A percentile compares a stretch with the other conserved stretches of the same genome.
phyloP scores from a whole-genome alignment of 1,284 basidiomycete genomes.

The Cystobasidium pallidum region DNA sequence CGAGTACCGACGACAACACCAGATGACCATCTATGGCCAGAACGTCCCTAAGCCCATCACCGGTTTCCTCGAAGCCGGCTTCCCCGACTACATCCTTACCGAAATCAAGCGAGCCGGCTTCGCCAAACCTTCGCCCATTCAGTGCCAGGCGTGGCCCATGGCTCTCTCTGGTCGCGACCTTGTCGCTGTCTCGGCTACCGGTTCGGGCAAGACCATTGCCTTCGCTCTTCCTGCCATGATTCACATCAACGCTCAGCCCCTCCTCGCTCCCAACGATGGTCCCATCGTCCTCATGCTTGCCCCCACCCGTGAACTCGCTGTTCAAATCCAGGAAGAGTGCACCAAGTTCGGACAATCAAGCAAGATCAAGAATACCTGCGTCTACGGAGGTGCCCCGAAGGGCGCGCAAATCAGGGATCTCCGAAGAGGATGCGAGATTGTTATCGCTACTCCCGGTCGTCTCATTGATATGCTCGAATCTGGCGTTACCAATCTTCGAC shows the following conservation, averaged over 20 bases:
- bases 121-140: slow-evolving; percentile 84
- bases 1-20: slow-evolving; percentile 79
- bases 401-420: slow-evolving; percentile 97
- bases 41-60: slow-evolving; percentile 86
- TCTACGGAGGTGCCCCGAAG: slow-evolving; percentile 98
- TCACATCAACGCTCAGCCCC: slow-evolving; percentile 98
- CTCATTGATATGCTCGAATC: slow-evolving; percentile 94
- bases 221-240: slow-evolving; percentile 99
- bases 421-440: slow-evolving; percentile 93
- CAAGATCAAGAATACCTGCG: slow-evolving; percentile 94
- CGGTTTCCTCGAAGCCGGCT: slow-evolving; percentile 91
- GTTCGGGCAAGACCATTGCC: slow-evolving; percentile 95
- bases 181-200: slow-evolving; percentile 89
- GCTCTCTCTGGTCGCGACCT: slow-evolving; percentile 58
- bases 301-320: slow-evolving; percentile 96
- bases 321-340: slow-evolving; percentile 98
- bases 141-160: slow-evolving; percentile 75
- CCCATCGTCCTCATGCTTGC: slow-evolving; percentile 96
- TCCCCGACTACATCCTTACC: slow-evolving; percentile 92
- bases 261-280: slow-evolving; percentile 90
- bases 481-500: slow-evolving; percentile 91
- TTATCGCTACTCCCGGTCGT: slow-evolving; percentile 87
- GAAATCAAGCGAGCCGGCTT: slow-evolving; percentile 95
- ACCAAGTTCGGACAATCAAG: slow-evolving; percentile 97
- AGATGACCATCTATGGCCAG: slow-evolving; percentile 90